phyloP scores from a whole-genome alignment of 805 yeast species.

The Danielia reshetovae region DNA sequence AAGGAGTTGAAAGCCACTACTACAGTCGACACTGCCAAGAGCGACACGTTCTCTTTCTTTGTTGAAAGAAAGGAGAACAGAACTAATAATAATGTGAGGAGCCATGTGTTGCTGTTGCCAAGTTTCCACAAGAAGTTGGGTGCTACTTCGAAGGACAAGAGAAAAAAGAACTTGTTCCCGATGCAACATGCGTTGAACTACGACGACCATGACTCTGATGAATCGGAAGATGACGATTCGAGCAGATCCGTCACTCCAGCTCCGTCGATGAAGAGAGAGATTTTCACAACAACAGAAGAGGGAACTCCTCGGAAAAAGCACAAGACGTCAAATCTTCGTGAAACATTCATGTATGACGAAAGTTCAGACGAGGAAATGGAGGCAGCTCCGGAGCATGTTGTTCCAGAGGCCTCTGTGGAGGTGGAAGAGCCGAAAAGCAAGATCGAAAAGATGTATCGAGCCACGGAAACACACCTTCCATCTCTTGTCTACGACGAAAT shows the following conservation, averaged over 20 bases:
- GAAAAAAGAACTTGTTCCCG: constrained; percentile 33
- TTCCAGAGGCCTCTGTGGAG: neutral
- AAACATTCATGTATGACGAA: constrained; percentile 27
- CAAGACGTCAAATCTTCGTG: constrained; percentile 22
- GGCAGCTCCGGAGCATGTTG: constrained; percentile 22
- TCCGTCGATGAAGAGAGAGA: constrained; percentile 26
- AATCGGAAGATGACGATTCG: constrained; percentile 31
- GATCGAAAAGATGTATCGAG: constrained; percentile 41
- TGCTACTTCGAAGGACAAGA: constrained; percentile 26
- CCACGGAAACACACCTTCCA: constrained; percentile 47
- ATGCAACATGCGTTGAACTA: constrained; percentile 53
- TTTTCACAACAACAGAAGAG: constrained; percentile 20
- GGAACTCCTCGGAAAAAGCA: constrained; percentile 20
- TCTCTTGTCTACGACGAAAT: constrained; percentile 52
- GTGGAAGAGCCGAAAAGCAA: constrained; percentile 25
- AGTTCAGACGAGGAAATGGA: constrained; percentile 33
- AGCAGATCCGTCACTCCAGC: constrained; percentile 36
- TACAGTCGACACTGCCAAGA: constrained; percentile 7
- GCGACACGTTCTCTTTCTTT: constrained; percentile 16
- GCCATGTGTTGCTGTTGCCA: constrained; percentile 23
- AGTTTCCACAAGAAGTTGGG: constrained; percentile 31
- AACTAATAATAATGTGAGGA: neutral
- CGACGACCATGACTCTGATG: constrained; percentile 34
- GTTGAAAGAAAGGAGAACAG: constrained; percentile 16
- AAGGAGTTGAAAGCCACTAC: constrained; percentile 10